phyloP scores from a whole-genome alignment of 257 asterid genomes.

The Scutellaria barbata region DNA sequence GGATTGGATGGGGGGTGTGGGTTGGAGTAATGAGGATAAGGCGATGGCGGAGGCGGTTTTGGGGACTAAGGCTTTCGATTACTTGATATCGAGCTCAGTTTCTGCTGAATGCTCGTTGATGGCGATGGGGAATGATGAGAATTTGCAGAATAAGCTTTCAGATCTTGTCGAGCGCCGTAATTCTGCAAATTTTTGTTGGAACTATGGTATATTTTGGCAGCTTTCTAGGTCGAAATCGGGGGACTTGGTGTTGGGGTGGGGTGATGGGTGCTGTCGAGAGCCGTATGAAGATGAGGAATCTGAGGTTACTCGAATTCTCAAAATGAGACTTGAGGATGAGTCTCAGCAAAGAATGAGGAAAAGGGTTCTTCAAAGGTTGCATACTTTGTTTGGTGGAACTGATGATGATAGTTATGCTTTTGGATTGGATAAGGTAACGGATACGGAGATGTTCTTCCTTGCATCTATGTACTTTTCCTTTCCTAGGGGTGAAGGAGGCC shows the following conservation, averaged over 20 bases:
- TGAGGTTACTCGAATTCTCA: constrained; percentile 54
- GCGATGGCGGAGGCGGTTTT: constrained; percentile 78
- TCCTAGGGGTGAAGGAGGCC: constrained; percentile 87
- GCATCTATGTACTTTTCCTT: constrained; percentile 97
- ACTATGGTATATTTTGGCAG: constrained; percentile 96
- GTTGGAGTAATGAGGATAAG: constrained; percentile 80
- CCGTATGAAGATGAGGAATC: constrained; percentile 72
- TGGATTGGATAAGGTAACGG: constrained; percentile 92
- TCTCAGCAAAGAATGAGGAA: constrained; percentile 89
- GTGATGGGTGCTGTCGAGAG: constrained; percentile 97
- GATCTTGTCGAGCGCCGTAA: constrained; percentile 88
- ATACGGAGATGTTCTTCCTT: constrained; percentile 93
- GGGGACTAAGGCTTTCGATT: constrained; percentile 86
- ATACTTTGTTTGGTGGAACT: constrained; percentile 73
- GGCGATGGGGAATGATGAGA: constrained; percentile 81
- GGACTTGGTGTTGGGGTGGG: constrained; percentile 93
- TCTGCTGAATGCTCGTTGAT: constrained; percentile 77
- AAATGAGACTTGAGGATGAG: constrained; percentile 68
- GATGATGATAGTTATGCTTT: constrained; percentile 85
- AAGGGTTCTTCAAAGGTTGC: constrained; percentile 78
- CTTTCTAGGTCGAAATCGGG: constrained; percentile 84
- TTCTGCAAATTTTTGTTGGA: constrained; percentile 72
- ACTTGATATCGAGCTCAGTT: constrained; percentile 75
- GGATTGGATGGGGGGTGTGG: constrained; percentile 61
- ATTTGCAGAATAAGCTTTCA: constrained; percentile 85